These are phyloP conservation scores for Saccharomyces jurei DNA, from an alignment of 805 yeast species.

Conservation along the genomic window DNA sequence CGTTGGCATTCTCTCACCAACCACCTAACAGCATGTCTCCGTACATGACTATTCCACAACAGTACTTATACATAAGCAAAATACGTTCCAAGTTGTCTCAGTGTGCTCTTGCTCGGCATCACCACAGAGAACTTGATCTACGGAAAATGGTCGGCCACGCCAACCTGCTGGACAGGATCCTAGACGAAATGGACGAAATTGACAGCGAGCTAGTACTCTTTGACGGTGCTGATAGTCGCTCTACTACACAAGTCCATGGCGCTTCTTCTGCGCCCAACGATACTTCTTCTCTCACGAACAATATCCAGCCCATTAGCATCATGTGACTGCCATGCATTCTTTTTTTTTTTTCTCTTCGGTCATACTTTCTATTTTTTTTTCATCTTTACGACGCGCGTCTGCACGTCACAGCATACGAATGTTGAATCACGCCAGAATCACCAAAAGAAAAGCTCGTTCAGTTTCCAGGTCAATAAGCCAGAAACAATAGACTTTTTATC, in stretches of 20 bases:
- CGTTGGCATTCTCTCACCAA: neutral
- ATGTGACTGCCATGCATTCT: neutral
- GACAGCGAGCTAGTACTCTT: neutral
- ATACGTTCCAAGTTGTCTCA: neutral
- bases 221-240: neutral
- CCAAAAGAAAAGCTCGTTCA: neutral
- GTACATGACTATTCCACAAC: neutral
- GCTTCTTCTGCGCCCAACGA: neutral
- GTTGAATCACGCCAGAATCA: neutral
- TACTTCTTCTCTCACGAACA: neutral
- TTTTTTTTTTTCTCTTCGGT: neutral
- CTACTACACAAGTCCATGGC: neutral
- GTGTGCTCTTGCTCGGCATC: neutral
- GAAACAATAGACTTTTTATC: neutral
- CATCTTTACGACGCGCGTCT: neutral
- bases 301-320: neutral
- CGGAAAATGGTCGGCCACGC: slow-evolving; percentile 28
- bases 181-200: slow-evolving; percentile 13
- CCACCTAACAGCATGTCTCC: neutral
- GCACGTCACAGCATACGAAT: neutral
- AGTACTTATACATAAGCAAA: neutral
- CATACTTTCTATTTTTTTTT: too few species aligned
- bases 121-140: slow-evolving; percentile 17
- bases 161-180: slow-evolving; percentile 22
- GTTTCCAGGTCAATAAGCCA: neutral